These are phyloP conservation scores for Phytophthora megakarya DNA, from an alignment of 352 stramenopile species.

Conservation along the genomic window DNA sequence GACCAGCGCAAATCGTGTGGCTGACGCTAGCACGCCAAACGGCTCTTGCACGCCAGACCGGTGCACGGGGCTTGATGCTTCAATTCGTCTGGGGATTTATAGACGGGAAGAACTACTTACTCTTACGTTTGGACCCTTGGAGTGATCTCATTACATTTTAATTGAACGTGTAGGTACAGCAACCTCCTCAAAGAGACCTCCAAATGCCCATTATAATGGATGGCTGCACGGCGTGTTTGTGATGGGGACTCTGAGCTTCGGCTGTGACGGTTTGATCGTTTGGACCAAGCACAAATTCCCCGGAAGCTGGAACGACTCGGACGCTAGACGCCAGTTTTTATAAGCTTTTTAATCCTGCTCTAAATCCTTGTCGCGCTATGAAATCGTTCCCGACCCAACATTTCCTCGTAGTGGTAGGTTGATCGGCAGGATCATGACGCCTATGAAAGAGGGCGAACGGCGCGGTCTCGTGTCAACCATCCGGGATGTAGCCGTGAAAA, in stretches of 20 bases:
- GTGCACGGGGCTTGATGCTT: not conserved
- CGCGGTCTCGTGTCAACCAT: not conserved
- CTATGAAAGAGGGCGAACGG: not conserved
- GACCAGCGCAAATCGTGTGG: constrained; percentile 1
- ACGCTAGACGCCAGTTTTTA: not conserved
- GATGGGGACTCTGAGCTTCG: not conserved
- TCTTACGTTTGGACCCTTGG: too few relatives aligned
- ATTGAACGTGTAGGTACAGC: too few relatives aligned
- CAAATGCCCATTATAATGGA: too few relatives aligned
- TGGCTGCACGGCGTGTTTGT: not conserved
- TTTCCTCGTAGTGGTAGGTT: not conserved
- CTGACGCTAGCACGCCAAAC: not conserved
- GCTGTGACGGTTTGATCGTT: not conserved
- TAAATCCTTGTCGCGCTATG: not conserved
- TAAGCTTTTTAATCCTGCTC: not conserved
- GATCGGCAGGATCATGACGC: not conserved
- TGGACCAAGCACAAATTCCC: constrained; percentile 2
- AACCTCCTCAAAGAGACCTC: too few relatives aligned
- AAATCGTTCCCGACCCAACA: not conserved
- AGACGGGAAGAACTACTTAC: constrained; percentile 8
- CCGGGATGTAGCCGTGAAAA: not conserved
- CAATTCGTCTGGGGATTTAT: constrained; percentile 6
- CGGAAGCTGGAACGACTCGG: not conserved
- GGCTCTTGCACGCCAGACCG: not conserved
- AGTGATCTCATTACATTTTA: too few relatives aligned